These are phyloP conservation scores for Scheffersomyces spartinae DNA, from an alignment of 805 yeast genomes.

Conservation along the genomic window DNA sequence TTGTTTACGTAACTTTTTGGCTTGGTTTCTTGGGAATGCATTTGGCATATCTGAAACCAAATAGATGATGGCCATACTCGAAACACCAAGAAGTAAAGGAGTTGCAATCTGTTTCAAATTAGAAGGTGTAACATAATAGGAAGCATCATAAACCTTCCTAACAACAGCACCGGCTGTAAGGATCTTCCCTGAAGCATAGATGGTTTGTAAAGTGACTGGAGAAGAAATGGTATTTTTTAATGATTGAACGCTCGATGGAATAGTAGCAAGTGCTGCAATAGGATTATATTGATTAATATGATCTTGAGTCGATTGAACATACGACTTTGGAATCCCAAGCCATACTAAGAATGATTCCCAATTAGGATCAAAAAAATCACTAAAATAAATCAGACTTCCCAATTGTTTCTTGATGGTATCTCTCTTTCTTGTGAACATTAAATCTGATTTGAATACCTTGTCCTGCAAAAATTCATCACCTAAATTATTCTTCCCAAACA, in stretches of 20 bases:
- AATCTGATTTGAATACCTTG: slow-evolving; percentile 52
- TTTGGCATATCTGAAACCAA: slow-evolving; percentile 73
- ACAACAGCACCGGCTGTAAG: slow-evolving; percentile 32
- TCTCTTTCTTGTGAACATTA: slow-evolving; percentile 72
- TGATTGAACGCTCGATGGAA: slow-evolving; percentile 19
- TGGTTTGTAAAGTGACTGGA: slow-evolving; percentile 28
- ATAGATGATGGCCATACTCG: slow-evolving; percentile 47
- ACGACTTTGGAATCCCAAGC: slow-evolving; percentile 27
- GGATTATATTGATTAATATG: slow-evolving; percentile 25
- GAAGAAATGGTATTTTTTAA: slow-evolving; percentile 21
- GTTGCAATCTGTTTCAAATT: slow-evolving; percentile 36
- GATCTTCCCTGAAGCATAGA: slow-evolving; percentile 27
- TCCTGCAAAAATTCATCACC: slow-evolving; percentile 52
- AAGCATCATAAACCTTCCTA: slow-evolving; percentile 23
- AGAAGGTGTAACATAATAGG: slow-evolving; percentile 22
- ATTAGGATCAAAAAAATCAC: slow-evolving; percentile 77
- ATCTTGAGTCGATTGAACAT: slow-evolving; percentile 13
- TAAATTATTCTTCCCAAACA: slow-evolving; percentile 50
- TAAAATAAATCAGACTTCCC: slow-evolving; percentile 44
- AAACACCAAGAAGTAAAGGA: slow-evolving; percentile 41
- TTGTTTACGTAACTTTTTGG: slow-evolving; percentile 54
- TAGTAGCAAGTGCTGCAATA: slow-evolving; percentile 13
- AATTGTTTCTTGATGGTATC: slow-evolving; percentile 53
- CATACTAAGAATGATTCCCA: slow-evolving; percentile 43
- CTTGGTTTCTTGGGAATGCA: slow-evolving; percentile 78